phyloP scores from a whole-genome alignment of 805 yeast species.

The Candida ortonii region DNA sequence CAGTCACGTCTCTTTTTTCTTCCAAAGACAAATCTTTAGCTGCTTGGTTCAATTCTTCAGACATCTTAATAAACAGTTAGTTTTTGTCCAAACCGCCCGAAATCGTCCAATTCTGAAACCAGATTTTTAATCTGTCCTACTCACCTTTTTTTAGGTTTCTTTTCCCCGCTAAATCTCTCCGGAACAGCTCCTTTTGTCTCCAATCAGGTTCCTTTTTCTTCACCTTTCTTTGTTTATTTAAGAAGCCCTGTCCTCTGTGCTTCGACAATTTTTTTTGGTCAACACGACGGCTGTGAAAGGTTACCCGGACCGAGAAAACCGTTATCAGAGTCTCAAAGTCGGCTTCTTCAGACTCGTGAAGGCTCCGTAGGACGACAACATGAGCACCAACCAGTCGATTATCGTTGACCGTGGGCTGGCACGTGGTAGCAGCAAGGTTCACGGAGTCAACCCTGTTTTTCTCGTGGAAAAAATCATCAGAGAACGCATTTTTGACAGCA shows the following conservation, averaged over 20 bases:
- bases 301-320: conserved; percentile 11
- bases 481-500: conserved; percentile 53
- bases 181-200: too few relatives aligned
- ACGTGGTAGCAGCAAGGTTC: conserved; percentile 27
- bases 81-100: too few relatives aligned
- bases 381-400: conserved; percentile 10
- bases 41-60: conserved; percentile 34
- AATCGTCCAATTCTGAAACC: too few relatives aligned
- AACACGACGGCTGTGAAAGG: too few relatives aligned
- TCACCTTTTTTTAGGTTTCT: background rate
- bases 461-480: conserved; percentile 57
- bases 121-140: background rate
- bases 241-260: conserved; percentile 14
- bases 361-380: too few relatives aligned
- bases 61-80: conserved; percentile 21
- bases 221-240: conserved; percentile 1
- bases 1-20: conserved; percentile 42
- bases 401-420: conserved; percentile 37
- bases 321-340: background rate
- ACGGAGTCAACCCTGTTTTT: conserved; percentile 47
- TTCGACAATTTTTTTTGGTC: conserved; percentile 14
- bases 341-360: background rate
- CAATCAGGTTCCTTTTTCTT: too few relatives aligned
- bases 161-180: too few relatives aligned
- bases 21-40: conserved; percentile 35